Base-by-base conservation (phyloP, 106 monocot species). In the Acorus calamus region DNA sequence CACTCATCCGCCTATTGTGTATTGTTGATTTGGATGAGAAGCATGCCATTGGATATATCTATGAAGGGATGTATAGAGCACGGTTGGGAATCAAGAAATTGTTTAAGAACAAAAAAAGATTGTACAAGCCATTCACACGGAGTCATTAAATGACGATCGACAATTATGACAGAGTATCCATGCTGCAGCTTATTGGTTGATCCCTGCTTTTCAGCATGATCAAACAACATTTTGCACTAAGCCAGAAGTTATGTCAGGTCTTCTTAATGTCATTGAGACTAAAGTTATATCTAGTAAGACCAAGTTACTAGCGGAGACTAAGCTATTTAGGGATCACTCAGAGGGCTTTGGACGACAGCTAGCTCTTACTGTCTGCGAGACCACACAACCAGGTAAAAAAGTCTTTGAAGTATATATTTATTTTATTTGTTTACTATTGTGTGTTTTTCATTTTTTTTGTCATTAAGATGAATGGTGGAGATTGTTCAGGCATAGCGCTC, bases 1-100 rank as follows among this genome's bases (percentile, higher is more conserved):
- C 0, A 46, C 44, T 61, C 6, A 47, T 48, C 2, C 14, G 46
- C 8, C 47, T 61, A n/a, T 47, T 61, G 46, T 2, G 9, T 10
- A 47, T 61, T 61, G 46, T 46, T 45, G 61, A 61, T 11, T 45
- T 2, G 3, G 6, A 61, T 61, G 61, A 61, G n/a, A 61, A 61
- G 8, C 8, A 0, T 10, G 42, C n/a, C 8, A 2, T 61, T 2
- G 8, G 45, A 0, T 61, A 61, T 61, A 10, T 61, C 47, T 61
- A 61, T 61, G 61, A 61, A 4, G 8, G 9, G 3, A 47, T 61
- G 61, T 46, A 61, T 4, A 46, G 9, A 46, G 46, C 61, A 7
- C 42, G 46, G 4, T 46, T 46, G 7, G 3, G 46, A 3, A 62
- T n/a, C 6, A 62, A 49, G 12, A 62, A 8, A 61, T 62, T 49